These are phyloP conservation scores for Cucurbita ficifolia DNA, from an alignment of 306 rosid species.

Conservation along the genomic window DNA sequence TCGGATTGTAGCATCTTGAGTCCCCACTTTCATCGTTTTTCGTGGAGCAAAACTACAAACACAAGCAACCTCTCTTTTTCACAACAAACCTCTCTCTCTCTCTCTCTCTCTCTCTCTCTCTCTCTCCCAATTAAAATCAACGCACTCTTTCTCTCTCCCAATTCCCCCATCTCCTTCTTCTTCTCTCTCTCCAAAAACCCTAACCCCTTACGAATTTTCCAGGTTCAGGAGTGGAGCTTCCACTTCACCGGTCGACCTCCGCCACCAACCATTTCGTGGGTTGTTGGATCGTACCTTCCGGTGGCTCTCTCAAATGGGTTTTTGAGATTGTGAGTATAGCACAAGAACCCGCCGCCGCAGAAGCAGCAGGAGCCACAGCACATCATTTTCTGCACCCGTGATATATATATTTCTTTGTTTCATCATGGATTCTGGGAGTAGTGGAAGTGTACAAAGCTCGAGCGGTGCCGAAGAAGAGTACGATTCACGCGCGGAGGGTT, in stretches of 20 bases:
- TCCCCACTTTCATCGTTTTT: slow-evolving; percentile 15
- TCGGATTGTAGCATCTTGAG: neutral
- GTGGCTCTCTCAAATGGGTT: slow-evolving; percentile 13
- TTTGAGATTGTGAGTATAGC: neutral
- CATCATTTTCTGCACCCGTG: slow-evolving; percentile 10
- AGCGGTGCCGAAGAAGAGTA: slow-evolving; percentile 83
- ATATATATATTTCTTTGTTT: neutral
- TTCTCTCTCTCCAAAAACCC: neutral
- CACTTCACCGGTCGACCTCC: neutral
- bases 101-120: neutral
- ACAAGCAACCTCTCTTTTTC: slow-evolving; percentile 26
- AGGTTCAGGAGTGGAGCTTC: slow-evolving; percentile 25
- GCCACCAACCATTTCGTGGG: slow-evolving; percentile 5
- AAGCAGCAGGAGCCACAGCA: neutral
- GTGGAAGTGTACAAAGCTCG: slow-evolving; percentile 81
- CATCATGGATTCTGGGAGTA: slow-evolving; percentile 68
- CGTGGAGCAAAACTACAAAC: slow-evolving; percentile 20
- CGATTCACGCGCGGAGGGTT: slow-evolving; percentile 62
- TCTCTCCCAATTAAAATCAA: no score
- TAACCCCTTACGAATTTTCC: slow-evolving; percentile 10
- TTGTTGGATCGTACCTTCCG: neutral
- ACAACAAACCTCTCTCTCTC: neutral
- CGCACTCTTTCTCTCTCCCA: no score
- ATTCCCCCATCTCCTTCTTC: no score
- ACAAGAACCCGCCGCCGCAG: neutral